A percentile compares a stretch with the other conserved stretches of the same genome.
Evolutionary conservation across 2,329 filamentous ascomycete species (phyloP).

Genomic region (Fusarium sp.): DNA sequence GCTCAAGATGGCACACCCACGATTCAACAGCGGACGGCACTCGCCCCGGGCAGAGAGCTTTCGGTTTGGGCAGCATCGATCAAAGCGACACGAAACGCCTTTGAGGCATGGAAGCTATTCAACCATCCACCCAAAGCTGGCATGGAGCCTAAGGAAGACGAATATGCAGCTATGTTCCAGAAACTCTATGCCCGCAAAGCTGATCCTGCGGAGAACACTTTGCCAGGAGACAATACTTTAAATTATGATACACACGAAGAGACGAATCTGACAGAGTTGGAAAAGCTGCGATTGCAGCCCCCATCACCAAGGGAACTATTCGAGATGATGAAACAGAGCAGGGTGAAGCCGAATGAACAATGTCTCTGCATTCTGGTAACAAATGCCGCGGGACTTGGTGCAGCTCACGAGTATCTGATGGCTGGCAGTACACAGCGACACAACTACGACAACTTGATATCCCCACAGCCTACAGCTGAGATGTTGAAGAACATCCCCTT

Average conservation of each 20-base stretch:
- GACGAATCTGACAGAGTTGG: slow-evolving; percentile 72
- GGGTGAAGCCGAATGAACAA: slow-evolving; percentile 62
- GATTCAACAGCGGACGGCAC: slow-evolving; percentile 61
- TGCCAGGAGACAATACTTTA: slow-evolving; percentile 73
- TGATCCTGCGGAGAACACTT: slow-evolving; percentile 46
- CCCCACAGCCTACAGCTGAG: slow-evolving; percentile 43
- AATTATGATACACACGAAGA: slow-evolving; percentile 55
- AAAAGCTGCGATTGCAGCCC: slow-evolving; percentile 71
- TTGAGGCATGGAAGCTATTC: slow-evolving; percentile 71
- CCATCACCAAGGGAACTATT: slow-evolving; percentile 72
- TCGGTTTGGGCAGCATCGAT: slow-evolving; percentile 68
- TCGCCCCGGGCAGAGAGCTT: slow-evolving; percentile 38
- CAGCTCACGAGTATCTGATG: slow-evolving; percentile 64
- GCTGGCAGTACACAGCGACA: slow-evolving; percentile 55
- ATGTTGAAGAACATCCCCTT: slow-evolving; percentile 47
- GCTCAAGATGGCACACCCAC: slow-evolving; percentile 65
- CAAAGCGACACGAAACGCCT: slow-evolving; percentile 69
- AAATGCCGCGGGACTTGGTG: slow-evolving; percentile 62
- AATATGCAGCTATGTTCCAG: slow-evolving; percentile 72
- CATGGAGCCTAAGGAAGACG: slow-evolving; percentile 55
- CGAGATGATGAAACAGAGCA: slow-evolving; percentile 65
- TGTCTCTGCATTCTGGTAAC: slow-evolving; percentile 69
- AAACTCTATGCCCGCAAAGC: slow-evolving; percentile 62
- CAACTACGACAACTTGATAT: slow-evolving; percentile 35
- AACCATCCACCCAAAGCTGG: slow-evolving; percentile 54